These are phyloP conservation scores for Exophiala spinifera DNA, from an alignment of 2,329 filamentous ascomycete genomes.

Conservation along the genomic window DNA sequence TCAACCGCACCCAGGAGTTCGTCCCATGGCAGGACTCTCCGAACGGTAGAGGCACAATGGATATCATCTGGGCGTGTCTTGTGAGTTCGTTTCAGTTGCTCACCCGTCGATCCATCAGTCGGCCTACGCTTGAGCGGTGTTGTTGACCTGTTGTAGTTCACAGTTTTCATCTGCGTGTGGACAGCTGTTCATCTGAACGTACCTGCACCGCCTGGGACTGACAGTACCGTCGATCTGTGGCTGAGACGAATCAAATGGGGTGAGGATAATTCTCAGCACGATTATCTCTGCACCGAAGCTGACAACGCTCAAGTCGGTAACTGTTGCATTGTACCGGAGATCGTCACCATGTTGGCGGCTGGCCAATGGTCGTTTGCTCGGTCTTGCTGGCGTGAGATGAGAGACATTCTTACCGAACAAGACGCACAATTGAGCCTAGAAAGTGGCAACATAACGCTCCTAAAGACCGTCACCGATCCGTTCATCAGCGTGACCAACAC, in stretches of 20 bases:
- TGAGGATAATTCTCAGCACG: neutral
- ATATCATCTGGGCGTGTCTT: slow-evolving; percentile 14
- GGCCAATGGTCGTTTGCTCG: slow-evolving; percentile 14
- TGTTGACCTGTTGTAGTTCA: neutral
- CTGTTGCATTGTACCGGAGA: slow-evolving; percentile 10
- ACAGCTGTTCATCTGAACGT: slow-evolving; percentile 15
- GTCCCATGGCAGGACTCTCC: slow-evolving; percentile 7
- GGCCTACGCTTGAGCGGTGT: neutral
- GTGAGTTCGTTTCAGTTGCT: neutral
- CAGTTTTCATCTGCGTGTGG: slow-evolving; percentile 13
- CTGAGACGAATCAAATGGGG: slow-evolving; percentile 9
- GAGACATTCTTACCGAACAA: slow-evolving; percentile 7
- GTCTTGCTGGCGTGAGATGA: slow-evolving; percentile 12
- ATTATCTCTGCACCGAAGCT: neutral
- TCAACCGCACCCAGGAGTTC: neutral
- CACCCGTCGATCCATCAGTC: neutral
- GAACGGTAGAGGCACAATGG: slow-evolving; percentile 13
- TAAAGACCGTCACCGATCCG: neutral
- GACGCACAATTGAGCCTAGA: slow-evolving; percentile 5
- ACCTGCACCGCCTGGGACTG: slow-evolving; percentile 5
- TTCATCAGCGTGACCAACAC: neutral
- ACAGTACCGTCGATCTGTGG: slow-evolving; percentile 4
- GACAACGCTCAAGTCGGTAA: slow-evolving; percentile 4
- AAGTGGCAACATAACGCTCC: neutral
- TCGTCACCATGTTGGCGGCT: slow-evolving; percentile 8